Base-by-base conservation (phyloP, 2,329 filamentous ascomycete species). In the Chaetomiaceae sp. region DNA sequence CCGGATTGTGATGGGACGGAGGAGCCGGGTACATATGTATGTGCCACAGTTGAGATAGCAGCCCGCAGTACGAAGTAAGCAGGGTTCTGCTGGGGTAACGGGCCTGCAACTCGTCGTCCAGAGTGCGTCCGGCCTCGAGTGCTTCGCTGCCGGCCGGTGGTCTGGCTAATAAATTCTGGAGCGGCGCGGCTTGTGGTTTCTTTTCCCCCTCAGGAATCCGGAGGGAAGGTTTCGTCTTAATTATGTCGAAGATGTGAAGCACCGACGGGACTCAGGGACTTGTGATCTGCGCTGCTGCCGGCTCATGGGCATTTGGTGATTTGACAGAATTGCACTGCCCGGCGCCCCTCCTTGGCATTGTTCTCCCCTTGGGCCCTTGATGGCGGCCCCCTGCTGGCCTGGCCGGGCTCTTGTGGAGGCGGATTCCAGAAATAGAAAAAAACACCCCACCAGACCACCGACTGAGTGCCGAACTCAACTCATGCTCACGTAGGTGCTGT, bases 351-450 rank as follows among this genome's bases (percentile, higher is more conserved):
- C 40, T 43, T 43, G 40, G 40, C 40, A 11, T 13, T 27, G 25
- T 16, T 14, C 40, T 25, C 38, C 21, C 38, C 25, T 29, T 41
- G 36, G 30, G 14, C 27, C 18, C 20, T 42, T 21, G 21, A 21
- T 37, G 34, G 21, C 23, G 11, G 10, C 6, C 9, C 42, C 49
- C 27, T 52, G 49, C 34, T 33, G 20, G 18, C 38, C 32, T 25
- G n/a, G 11, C 37, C 16, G 13, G 27, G 29, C 21, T 45, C 18
- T 27, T 25, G 51, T 48, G 51, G 51, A 48, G 44, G 44, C 21
- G 23, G 4, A 27, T 44, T 40, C 52, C 48, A 32, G 43, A 55
- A 55, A 55, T 55, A 55, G 53, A 55, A 51, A 23, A 48, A 40
- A 29, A 3, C 20, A 5, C 37, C 34, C 52, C 43, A 32, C 37